Conservation (phyloP, 805 yeast species). For the Brettanomyces anomalus region DNA sequence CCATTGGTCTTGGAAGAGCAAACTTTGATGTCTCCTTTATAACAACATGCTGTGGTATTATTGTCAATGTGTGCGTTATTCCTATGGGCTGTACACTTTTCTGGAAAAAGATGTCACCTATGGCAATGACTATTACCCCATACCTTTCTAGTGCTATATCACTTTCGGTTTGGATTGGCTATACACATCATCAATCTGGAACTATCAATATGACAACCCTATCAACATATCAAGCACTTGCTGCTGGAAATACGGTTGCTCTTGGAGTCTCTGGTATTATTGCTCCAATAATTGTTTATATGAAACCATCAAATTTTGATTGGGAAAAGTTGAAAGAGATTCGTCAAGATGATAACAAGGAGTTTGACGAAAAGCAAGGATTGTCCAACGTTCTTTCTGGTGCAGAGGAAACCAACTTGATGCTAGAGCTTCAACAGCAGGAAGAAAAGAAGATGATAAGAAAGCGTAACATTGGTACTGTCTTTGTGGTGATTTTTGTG, state of each 20-base stretch:
- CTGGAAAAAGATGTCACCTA: conserved; percentile 34
- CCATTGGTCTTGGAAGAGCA: conserved; percentile 43
- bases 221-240: conserved; percentile 43
- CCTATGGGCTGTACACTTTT: conserved; percentile 40
- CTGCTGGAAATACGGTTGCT: conserved; percentile 51
- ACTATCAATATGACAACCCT: conserved; percentile 24
- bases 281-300: conserved; percentile 35
- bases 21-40: conserved; percentile 44
- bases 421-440: conserved; percentile 15
- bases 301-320: conserved; percentile 39
- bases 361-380: conserved; percentile 25
- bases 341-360: conserved; percentile 32
- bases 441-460: conserved; percentile 18
- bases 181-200: conserved; percentile 24
- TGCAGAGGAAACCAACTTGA: conserved; percentile 22
- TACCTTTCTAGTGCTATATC: conserved; percentile 36
- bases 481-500: conserved; percentile 18
- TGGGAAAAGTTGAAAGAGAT: conserved; percentile 40
- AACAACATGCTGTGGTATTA: conserved; percentile 42
- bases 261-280: conserved; percentile 38
- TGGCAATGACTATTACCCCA: conserved; percentile 38
- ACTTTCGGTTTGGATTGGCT: conserved; percentile 32
- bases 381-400: conserved; percentile 20
- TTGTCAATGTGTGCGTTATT: conserved; percentile 47
- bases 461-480: conserved; percentile 21